Percentiles rank a stretch among this genome's conserved stretches.
These are phyloP conservation scores for Termitomyces sp. DNA, from an alignment of 768 basidiomycete genomes.

Conservation along the genomic window DNA sequence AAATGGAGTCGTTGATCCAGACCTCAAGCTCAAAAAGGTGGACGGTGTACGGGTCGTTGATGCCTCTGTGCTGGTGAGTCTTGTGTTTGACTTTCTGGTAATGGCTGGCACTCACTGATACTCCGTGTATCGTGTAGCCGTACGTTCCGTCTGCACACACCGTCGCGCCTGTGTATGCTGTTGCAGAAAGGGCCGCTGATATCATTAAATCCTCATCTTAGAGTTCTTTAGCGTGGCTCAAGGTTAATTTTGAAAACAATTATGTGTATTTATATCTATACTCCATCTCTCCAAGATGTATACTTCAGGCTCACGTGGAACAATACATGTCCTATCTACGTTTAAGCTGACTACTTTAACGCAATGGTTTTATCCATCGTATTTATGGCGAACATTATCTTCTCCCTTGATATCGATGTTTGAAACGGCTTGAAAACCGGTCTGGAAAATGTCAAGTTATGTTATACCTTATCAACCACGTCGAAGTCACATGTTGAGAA, in stretches of 20 bases:
- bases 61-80: conserved; percentile 26
- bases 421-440: too few relatives aligned
- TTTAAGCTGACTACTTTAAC: background rate
- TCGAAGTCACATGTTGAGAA: background rate
- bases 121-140: background rate
- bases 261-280: background rate
- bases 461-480: too few relatives aligned
- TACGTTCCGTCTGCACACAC: conserved; percentile 10
- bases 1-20: conserved; percentile 25
- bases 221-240: too few relatives aligned
- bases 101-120: background rate
- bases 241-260: too few relatives aligned
- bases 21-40: conserved; percentile 23
- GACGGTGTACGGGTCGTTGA: conserved; percentile 26
- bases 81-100: background rate
- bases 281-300: background rate
- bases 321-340: too few relatives aligned
- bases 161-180: conserved; percentile 4
- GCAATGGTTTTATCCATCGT: background rate
- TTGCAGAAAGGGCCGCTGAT: conserved; percentile 10
- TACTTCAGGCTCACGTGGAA: too few relatives aligned
- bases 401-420: too few relatives aligned
- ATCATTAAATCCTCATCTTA: conserved; percentile 4
- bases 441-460: too few relatives aligned
- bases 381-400: background rate